Base-by-base conservation (phyloP, 1,284 basidiomycete species). In the Schizopora paradoxa region DNA sequence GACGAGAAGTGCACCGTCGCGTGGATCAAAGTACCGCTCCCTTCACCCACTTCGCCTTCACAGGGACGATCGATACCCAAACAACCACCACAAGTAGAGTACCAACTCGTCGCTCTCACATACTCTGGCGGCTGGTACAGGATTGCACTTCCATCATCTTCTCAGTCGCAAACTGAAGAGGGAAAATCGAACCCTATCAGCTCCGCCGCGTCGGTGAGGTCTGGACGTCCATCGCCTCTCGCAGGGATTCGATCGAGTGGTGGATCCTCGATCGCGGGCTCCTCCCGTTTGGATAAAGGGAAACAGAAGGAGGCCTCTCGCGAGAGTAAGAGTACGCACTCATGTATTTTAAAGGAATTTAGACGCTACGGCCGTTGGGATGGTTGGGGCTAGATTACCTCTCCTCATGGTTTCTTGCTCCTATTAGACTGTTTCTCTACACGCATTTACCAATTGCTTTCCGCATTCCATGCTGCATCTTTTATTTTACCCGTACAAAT, bases 91-190 rank as follows among this genome's bases (percentile, higher is more conserved):
- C 47, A 54, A 4, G 58, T 63, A n/a, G 82, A 90, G 54, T 77
- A 81, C 55, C 89, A 94, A 58, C 73, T 94, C 14, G 69, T 94
- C 42, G 89, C 87, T 3, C 66, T 95, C 51, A 95, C 91, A 0
- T 92, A 83, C 59, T 79, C 83, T 1, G 91, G 91, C 8, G 89
- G 91, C n/a, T 95, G 91, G 91, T 95, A 94, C 66, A 77, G 91
- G 5, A 70, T 95, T 6, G 76, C 82, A 10, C 66, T 94, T 23
- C 89, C 90, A 14, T 65, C 63, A 5, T 62, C 69, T 36, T 63
- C 5, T 50, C 62, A 11, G 37, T 53, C 19, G 49, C 62, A 14
- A 16, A 44, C 48, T 28, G n/a, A n/a, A n/a, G n/a, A n/a, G n/a
- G n/a, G n/a, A n/a, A n/a, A n/a, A n/a, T n/a, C n/a, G n/a, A 46